Evolutionary conservation across 306 rosid genomes (phyloP).

Genomic region (Albizia julibrissin): DNA sequence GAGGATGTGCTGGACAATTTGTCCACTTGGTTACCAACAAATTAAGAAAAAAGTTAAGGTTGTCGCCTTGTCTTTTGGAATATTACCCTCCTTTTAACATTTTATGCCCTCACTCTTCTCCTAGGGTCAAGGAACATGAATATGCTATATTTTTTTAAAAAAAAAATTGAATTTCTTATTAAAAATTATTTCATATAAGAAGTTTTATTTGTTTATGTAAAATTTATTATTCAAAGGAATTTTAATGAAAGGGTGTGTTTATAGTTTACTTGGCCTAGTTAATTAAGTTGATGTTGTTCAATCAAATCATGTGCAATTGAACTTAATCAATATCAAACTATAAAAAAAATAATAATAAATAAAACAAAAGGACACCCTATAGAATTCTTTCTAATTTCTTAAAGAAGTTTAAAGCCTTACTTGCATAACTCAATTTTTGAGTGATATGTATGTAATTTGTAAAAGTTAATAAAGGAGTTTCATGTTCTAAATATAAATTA

Average conservation of each 20-base stretch:
- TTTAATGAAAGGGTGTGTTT: neutral
- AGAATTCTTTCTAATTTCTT: neutral
- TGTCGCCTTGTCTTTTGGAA: neutral
- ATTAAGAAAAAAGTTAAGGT: neutral
- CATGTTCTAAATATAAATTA: too few species aligned
- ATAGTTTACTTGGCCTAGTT: neutral
- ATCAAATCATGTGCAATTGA: neutral
- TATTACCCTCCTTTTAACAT: neutral
- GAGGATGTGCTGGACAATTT: conserved; percentile 1
- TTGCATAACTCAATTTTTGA: too few species aligned
- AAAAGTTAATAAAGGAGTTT: too few species aligned
- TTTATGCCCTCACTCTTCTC: neutral
- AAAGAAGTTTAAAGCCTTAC: neutral
- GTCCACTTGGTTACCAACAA: neutral
- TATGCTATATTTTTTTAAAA: neutral
- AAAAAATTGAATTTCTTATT: neutral
- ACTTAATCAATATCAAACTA: too few species aligned
- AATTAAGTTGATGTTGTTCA: neutral
- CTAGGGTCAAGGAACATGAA: neutral
- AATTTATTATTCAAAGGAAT: neutral
- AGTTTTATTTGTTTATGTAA: neutral
- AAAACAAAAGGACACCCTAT: neutral
- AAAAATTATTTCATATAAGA: neutral
- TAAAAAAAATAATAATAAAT: neutral
- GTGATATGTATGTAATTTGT: too few species aligned